Evolutionary conservation across 1,139 yeast genomes (phyloP).

Genomic region (Arxiozyma bovina): DNA sequence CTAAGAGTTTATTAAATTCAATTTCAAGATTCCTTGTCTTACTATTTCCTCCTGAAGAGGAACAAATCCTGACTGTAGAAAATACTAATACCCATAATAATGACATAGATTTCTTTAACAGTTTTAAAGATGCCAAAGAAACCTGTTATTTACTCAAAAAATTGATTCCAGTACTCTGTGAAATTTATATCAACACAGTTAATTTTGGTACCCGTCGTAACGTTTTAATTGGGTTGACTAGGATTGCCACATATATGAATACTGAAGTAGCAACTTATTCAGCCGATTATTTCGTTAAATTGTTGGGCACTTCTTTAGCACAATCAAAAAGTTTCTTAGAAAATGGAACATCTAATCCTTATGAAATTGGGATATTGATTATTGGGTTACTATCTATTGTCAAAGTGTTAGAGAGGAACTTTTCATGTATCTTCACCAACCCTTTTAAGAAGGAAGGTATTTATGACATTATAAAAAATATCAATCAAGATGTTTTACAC

Average conservation of each 20-base stretch:
- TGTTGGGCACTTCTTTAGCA: constrained; percentile 64
- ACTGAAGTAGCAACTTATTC: constrained; percentile 18
- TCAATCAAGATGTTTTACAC: constrained; percentile 4
- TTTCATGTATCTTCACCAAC: constrained; percentile 30
- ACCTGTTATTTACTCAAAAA: constrained; percentile 39
- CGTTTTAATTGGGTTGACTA: constrained; percentile 47
- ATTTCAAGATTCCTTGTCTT: constrained; percentile 51
- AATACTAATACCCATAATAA: constrained; percentile 3
- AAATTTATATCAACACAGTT: constrained; percentile 68
- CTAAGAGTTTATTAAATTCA: constrained; percentile 53
- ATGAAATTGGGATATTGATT: constrained; percentile 37
- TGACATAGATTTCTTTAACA: constrained; percentile 12
- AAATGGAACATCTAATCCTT: constrained; percentile 15
- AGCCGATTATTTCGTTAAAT: constrained; percentile 33
- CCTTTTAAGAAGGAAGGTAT: constrained; percentile 69
- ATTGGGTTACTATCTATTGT: constrained; percentile 49
- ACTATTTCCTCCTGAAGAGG: constrained; percentile 42
- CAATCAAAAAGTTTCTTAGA: constrained; percentile 39
- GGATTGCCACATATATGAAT: constrained; percentile 35
- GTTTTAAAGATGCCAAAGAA: constrained; percentile 31
- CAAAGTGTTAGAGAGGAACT: constrained; percentile 37
- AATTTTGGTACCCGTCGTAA: constrained; percentile 57
- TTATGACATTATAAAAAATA: constrained; percentile 33
- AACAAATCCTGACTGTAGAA: constrained; percentile 23
- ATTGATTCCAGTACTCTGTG: constrained; percentile 53